Percentiles rank a stretch among this genome's conserved stretches.
Conservation (phyloP, 352 stramenopile genomes). For the Phytophthora capsici region DNA sequence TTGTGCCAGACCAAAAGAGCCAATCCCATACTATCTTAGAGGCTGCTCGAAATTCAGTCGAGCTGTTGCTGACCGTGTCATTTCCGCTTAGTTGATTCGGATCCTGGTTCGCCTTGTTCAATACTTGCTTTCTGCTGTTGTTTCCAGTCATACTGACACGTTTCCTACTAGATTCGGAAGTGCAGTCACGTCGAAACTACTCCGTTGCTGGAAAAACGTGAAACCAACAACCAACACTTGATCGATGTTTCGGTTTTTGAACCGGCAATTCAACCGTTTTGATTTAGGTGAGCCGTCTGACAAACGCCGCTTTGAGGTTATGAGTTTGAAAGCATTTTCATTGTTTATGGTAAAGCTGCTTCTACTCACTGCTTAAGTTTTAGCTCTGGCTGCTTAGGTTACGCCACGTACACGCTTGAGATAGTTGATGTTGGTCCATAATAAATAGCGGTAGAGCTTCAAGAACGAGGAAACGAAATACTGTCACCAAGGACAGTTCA, state of each 20-base stretch:
- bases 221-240: conserved; percentile 17
- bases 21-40: conserved; percentile 56
- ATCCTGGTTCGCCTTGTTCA: neutral
- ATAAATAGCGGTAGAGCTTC: conserved; percentile 51
- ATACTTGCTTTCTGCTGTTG: neutral
- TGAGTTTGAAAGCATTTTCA: conserved; percentile 14
- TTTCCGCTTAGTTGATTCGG: conserved; percentile 3
- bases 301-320: no score
- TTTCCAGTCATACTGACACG: conserved; percentile 9
- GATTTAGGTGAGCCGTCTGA: neutral
- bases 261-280: neutral
- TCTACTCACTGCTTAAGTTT: conserved; percentile 25
- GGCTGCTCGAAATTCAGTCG: no score
- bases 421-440: conserved; percentile 33
- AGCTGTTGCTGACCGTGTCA: conserved; percentile 11
- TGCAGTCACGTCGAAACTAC: neutral
- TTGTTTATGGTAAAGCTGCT: conserved; percentile 31
- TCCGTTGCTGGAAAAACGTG: neutral
- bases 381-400: conserved; percentile 23
- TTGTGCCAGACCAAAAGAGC: conserved; percentile 69
- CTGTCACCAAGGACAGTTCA: conserved; percentile 14
- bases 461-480: conserved; percentile 19
- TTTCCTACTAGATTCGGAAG: neutral
- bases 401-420: conserved; percentile 27
- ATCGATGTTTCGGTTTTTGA: neutral